These are phyloP conservation scores for Polytrichum formosum DNA, from an alignment of 225 moss, liverwort and hornwort genomes.

Conservation along the genomic window DNA sequence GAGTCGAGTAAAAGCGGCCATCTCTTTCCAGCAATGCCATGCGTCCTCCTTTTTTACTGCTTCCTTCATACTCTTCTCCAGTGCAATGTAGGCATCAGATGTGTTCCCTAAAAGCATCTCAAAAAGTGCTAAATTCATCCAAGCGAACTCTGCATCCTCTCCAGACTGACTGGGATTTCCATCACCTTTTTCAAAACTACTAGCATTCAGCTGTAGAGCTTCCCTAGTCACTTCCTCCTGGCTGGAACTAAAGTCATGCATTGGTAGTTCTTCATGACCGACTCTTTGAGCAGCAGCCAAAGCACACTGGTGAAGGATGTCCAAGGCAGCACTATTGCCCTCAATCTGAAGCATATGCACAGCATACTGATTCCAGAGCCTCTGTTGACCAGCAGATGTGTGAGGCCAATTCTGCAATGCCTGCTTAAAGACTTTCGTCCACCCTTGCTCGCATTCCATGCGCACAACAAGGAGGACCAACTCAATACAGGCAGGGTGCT, in stretches of 20 bases:
- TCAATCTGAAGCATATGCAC: conserved; percentile 52
- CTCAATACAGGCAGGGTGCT: conserved; percentile 57
- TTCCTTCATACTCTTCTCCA: conserved; percentile 55
- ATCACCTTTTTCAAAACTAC: conserved; percentile 24
- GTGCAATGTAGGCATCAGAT: conserved; percentile 37
- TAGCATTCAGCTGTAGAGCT: conserved; percentile 24
- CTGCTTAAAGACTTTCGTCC: conserved; percentile 52
- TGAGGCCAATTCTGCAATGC: conserved; percentile 44
- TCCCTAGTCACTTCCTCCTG: conserved; percentile 14
- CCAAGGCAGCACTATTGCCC: conserved; percentile 40
- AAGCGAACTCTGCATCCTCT: conserved; percentile 57
- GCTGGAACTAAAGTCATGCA: not conserved
- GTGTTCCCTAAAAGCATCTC: conserved; percentile 53
- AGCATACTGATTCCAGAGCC: conserved; percentile 77
- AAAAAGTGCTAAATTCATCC: conserved; percentile 67
- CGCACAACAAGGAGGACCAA: conserved; percentile 50
- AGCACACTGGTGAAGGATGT: conserved; percentile 39
- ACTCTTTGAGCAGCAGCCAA: conserved; percentile 4
- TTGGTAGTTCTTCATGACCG: conserved; percentile 3
- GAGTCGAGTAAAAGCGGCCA: conserved; percentile 33
- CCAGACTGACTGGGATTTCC: conserved; percentile 18
- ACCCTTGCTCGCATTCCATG: conserved; percentile 43
- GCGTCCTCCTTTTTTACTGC: conserved; percentile 49
- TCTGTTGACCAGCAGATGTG: conserved; percentile 30
- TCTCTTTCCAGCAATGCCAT: conserved; percentile 73